Evolutionary conservation across 345 rosid species (phyloP).

Genomic region (Pistacia vera): DNA sequence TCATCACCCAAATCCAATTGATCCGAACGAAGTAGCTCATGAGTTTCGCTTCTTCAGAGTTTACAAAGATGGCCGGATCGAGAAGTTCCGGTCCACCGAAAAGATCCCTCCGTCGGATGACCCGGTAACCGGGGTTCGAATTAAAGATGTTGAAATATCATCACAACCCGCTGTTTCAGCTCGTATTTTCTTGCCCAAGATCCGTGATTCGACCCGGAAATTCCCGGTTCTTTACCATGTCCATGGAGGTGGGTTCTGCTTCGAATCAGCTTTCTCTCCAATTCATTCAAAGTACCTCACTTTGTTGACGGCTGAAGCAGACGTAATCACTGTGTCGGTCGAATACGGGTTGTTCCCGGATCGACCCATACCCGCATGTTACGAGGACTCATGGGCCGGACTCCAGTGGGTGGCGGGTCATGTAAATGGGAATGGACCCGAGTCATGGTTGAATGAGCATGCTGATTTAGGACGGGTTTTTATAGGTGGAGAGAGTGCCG

Average conservation of each 20-base stretch:
- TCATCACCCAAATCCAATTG: not conserved
- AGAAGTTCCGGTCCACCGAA: slow-evolving; percentile 6
- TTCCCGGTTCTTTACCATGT: slow-evolving; percentile 34
- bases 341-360: slow-evolving; percentile 45
- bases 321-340: slow-evolving; percentile 32
- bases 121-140: slow-evolving; percentile 22
- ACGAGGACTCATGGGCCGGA: slow-evolving; percentile 47
- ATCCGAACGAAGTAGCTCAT: not conserved
- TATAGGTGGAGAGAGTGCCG: slow-evolving; percentile 45
- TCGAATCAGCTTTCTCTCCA: slow-evolving; percentile 29
- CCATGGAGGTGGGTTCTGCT: slow-evolving; percentile 38
- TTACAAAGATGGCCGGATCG: slow-evolving; percentile 19
- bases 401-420: slow-evolving; percentile 49
- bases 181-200: slow-evolving; percentile 31
- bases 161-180: slow-evolving; percentile 31
- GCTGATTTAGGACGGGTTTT: slow-evolving; percentile 33
- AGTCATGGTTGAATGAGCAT: slow-evolving; percentile 36
- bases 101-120: slow-evolving; percentile 24
- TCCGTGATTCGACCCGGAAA: slow-evolving; percentile 2
- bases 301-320: slow-evolving; percentile 25
- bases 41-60: slow-evolving; percentile 20
- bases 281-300: slow-evolving; percentile 12
- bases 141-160: slow-evolving; percentile 31
- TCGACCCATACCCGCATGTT: slow-evolving; percentile 47
- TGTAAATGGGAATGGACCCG: slow-evolving; percentile 30